Percentiles rank a stretch among this genome's conserved stretches.
Conservation (phyloP, 352 stramenopile species). For the Phytophthora macrochlamydospora region DNA sequence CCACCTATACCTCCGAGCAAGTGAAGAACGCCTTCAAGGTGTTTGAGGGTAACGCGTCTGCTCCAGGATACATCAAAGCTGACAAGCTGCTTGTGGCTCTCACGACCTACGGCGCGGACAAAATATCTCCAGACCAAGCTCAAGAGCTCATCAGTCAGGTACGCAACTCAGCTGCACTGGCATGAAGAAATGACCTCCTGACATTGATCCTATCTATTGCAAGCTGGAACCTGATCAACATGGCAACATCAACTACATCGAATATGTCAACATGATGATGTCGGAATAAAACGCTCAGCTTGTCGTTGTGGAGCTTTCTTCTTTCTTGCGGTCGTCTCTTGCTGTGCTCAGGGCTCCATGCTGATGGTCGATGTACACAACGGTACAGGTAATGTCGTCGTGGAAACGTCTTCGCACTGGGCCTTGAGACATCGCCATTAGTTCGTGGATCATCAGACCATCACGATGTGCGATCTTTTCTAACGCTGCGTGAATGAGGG, state of each 20-base stretch:
- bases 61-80: constrained; percentile 82
- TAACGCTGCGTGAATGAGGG: constrained; percentile 71
- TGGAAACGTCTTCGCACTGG: constrained; percentile 61
- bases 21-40: constrained; percentile 91
- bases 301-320: constrained; percentile 11
- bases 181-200: neutral
- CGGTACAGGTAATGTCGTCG: constrained; percentile 84
- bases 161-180: constrained; percentile 5
- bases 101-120: constrained; percentile 91
- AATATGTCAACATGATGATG: constrained; percentile 97
- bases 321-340: constrained; percentile 9
- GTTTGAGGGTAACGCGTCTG: constrained; percentile 69
- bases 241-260: constrained; percentile 93
- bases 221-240: constrained; percentile 92
- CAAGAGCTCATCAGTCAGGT: constrained; percentile 92
- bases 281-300: constrained; percentile 52
- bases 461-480: constrained; percentile 77
- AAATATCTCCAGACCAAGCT: constrained; percentile 90
- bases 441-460: constrained; percentile 70
- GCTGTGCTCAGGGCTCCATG: constrained; percentile 15
- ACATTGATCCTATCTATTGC: constrained; percentile 7
- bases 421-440: constrained; percentile 60
- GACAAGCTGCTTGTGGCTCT: constrained; percentile 87
- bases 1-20: constrained; percentile 92
- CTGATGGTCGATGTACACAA: constrained; percentile 57